phyloP scores from a whole-genome alignment of 1,284 basidiomycete genomes.

The Coniferiporia sulphurascens region DNA sequence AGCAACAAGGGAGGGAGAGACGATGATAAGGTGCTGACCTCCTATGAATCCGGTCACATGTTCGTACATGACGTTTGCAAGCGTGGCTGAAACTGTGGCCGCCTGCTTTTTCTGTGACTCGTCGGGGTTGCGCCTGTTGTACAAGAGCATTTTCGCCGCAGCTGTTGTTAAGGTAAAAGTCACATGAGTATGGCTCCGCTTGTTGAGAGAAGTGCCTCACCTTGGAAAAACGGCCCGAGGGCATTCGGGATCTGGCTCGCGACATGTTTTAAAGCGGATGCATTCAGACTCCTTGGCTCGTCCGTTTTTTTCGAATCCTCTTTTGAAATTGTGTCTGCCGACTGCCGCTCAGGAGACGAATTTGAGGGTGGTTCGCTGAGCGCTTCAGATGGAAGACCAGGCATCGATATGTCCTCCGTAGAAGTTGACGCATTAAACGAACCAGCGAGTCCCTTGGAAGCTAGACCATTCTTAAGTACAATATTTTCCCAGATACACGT shows the following conservation, averaged over 20 bases:
- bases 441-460: constrained; percentile 47
- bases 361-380: constrained; percentile 6
- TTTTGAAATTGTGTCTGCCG: constrained; percentile 3
- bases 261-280: constrained; percentile 76
- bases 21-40: constrained; percentile 35
- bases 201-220: constrained; percentile 39
- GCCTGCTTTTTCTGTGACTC: constrained; percentile 77
- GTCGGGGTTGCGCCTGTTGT: constrained; percentile 78
- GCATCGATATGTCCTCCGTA: constrained; percentile 25
- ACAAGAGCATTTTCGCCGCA: constrained; percentile 81
- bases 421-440: constrained; percentile 36
- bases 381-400: constrained; percentile 35
- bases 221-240: constrained; percentile 85
- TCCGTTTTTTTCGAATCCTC: constrained; percentile 36
- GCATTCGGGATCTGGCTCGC: constrained; percentile 76
- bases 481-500: constrained; percentile 85
- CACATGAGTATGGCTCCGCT: not conserved
- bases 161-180: constrained; percentile 11
- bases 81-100: constrained; percentile 55
- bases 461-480: constrained; percentile 59
- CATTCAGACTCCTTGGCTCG: constrained; percentile 56
- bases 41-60: constrained; percentile 60
- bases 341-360: not conserved
- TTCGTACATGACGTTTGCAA: constrained; percentile 72
- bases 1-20: not conserved